phyloP scores from a whole-genome alignment of 306 rosid species.

The Albizia julibrissin region DNA sequence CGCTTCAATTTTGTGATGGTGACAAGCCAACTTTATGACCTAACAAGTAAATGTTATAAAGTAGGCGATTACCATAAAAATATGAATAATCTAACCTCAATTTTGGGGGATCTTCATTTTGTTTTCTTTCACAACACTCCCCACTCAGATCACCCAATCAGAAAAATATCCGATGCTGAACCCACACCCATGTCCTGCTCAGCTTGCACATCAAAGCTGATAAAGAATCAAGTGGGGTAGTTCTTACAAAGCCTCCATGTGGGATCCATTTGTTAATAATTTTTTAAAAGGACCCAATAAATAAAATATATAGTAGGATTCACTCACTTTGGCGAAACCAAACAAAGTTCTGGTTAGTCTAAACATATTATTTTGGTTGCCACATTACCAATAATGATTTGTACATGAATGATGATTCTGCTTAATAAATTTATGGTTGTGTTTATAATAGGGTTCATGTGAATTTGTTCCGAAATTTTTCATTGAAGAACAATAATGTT shows the following conservation, averaged over 20 bases:
- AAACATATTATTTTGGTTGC: slow-evolving; percentile 7
- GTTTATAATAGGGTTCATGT: not conserved
- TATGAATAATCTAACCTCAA: slow-evolving; percentile 31
- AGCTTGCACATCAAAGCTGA: not conserved
- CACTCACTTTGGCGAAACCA: not conserved
- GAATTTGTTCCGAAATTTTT: too few species aligned
- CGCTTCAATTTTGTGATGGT: slow-evolving; percentile 25
- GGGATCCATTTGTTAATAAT: not conserved
- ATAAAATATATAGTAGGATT: not conserved
- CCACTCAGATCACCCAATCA: slow-evolving; percentile 34
- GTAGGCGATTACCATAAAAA: slow-evolving; percentile 19
- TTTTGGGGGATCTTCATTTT: slow-evolving; percentile 4
- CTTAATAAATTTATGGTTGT: not conserved
- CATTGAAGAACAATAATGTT: too few species aligned
- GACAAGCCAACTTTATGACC: slow-evolving; percentile 32
- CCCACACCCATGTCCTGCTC: not conserved
- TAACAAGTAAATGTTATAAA: not conserved
- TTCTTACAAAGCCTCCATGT: slow-evolving; percentile 5
- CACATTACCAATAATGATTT: slow-evolving; percentile 11
- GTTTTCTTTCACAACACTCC: not conserved
- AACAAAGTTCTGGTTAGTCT: not conserved
- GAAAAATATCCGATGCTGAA: slow-evolving; percentile 23
- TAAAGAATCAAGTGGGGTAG: not conserved
- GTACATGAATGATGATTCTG: slow-evolving; percentile 24
- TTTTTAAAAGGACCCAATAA: not conserved